Percentiles rank a stretch among this genome's conserved stretches.
Conservation (phyloP, 1,284 basidiomycete genomes). For the Malassezia obtusa region DNA sequence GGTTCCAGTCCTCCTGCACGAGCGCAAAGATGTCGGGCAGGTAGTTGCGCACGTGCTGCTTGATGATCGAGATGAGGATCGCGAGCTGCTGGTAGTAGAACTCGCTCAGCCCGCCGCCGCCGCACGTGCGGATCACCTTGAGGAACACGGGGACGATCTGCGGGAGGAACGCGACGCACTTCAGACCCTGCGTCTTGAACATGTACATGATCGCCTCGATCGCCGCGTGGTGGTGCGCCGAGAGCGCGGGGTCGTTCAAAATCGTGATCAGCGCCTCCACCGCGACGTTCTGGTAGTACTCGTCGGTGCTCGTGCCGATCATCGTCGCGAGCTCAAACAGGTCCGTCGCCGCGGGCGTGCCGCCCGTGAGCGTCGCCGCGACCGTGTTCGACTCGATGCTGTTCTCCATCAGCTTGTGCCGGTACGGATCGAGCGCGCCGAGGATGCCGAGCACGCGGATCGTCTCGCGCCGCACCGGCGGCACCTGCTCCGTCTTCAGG, state of each 20-base stretch:
- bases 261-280: slow-evolving; percentile 81
- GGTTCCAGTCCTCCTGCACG: slow-evolving; percentile 46
- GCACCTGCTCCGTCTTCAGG: slow-evolving; percentile 69
- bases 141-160: slow-evolving; percentile 96
- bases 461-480: slow-evolving; percentile 64
- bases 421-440: slow-evolving; percentile 94
- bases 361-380: slow-evolving; percentile 50
- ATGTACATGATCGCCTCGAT: slow-evolving; percentile 99
- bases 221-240: slow-evolving; percentile 62
- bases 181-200: slow-evolving; percentile 93
- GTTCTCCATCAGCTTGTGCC: slow-evolving; percentile 73
- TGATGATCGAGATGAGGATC: slow-evolving; percentile 90
- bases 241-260: slow-evolving; percentile 57
- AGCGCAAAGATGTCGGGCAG: slow-evolving; percentile 45
- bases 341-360: slow-evolving; percentile 50
- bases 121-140: slow-evolving; percentile 69
- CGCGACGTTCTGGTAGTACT: slow-evolving; percentile 95
- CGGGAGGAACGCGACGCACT: slow-evolving; percentile 89
- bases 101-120: slow-evolving; percentile 66
- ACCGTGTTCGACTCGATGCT: slow-evolving; percentile 61
- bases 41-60: slow-evolving; percentile 83
- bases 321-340: slow-evolving; percentile 55
- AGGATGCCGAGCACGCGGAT: slow-evolving; percentile 90
- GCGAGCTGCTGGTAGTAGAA: slow-evolving; percentile 94
- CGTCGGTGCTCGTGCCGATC: slow-evolving; percentile 56